A percentile compares a stretch with the other conserved stretches of the same genome.
These are phyloP conservation scores for Serendipita vermifera DNA, from an alignment of 768 basidiomycete genomes.

Conservation along the genomic window DNA sequence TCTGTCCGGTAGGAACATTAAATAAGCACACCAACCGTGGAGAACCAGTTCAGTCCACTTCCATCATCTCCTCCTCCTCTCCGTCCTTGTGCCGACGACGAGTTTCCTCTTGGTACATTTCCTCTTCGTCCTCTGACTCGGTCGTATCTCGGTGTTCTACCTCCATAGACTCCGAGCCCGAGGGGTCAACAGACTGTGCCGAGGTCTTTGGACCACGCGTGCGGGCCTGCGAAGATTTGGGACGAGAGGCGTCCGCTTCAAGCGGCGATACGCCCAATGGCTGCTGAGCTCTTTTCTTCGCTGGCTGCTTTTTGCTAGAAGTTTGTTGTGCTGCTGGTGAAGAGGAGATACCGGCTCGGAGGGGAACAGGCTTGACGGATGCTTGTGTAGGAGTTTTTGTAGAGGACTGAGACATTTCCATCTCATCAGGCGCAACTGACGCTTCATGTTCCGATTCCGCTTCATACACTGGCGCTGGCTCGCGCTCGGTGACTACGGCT, in stretches of 20 bases:
- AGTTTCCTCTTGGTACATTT: not conserved
- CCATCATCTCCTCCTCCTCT: constrained; percentile 6
- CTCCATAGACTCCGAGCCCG: not conserved
- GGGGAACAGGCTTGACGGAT: too few relatives aligned
- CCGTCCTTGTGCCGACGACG: too few relatives aligned
- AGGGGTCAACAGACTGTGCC: not conserved
- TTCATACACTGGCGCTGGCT: not conserved
- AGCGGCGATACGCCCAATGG: not conserved
- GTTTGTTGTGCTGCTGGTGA: too few relatives aligned
- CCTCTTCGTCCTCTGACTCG: not conserved
- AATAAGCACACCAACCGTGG: too few relatives aligned
- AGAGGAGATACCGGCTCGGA: too few relatives aligned
- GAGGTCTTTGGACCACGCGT: not conserved
- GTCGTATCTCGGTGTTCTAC: not conserved
- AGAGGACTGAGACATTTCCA: not conserved
- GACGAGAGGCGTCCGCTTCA: not conserved
- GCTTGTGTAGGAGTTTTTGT: not conserved
- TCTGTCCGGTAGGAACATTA: too few relatives aligned
- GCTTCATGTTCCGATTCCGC: not conserved
- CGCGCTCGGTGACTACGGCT: not conserved
- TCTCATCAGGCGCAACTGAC: not conserved
- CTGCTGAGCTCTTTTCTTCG: too few relatives aligned
- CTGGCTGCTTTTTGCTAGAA: too few relatives aligned
- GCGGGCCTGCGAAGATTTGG: not conserved
- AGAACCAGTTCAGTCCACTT: constrained; percentile 7